phyloP scores from a whole-genome alignment of 305 asterid species.

The Fraxinus angustifolia region DNA sequence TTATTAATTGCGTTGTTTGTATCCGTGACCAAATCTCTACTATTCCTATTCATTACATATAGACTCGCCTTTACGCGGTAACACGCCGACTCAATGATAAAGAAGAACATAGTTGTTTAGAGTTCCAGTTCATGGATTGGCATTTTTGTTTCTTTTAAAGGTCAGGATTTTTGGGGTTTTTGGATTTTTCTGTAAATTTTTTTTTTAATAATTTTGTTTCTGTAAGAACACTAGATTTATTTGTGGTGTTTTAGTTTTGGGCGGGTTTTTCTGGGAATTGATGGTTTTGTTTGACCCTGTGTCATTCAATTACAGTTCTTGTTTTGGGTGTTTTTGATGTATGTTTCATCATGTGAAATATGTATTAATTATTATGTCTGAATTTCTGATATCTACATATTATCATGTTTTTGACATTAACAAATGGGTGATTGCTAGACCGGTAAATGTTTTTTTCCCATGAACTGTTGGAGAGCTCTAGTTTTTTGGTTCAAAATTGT shows the following conservation, averaged over 20 bases:
- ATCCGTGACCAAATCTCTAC: neutral
- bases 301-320: neutral
- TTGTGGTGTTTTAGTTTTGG: neutral
- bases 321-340: neutral
- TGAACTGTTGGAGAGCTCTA: neutral
- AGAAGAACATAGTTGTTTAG: neutral
- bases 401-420: neutral
- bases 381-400: neutral
- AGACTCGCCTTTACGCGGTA: neutral
- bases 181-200: neutral
- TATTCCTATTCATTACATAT: neutral
- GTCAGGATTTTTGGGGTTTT: neutral
- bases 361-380: neutral
- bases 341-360: neutral
- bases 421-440: neutral
- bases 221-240: neutral
- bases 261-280: neutral
- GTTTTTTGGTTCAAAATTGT: neutral
- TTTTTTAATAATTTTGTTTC: neutral
- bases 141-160: neutral
- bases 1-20: neutral
- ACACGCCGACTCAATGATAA: neutral
- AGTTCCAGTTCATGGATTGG: neutral
- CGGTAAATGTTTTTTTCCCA: neutral
- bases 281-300: neutral